A percentile compares a stretch with the other conserved stretches of the same genome.
phyloP scores from a whole-genome alignment of 331 rosid species.

The Malus hybrid region DNA sequence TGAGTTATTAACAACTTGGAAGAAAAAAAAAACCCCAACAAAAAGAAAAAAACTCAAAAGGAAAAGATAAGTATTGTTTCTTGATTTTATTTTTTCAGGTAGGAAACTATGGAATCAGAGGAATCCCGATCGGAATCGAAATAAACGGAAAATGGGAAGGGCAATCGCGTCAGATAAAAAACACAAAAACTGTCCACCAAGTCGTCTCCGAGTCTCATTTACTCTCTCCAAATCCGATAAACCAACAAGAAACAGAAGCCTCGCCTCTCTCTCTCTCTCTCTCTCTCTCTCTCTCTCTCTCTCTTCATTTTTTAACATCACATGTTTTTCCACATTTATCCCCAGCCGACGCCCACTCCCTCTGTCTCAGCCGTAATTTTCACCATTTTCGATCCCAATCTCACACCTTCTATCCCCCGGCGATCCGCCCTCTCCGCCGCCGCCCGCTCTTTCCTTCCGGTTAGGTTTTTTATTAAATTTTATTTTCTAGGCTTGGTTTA shows the following conservation, averaged over 20 bases:
- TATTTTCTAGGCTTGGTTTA: background rate
- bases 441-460: background rate
- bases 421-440: slow-evolving; percentile 32
- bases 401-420: slow-evolving; percentile 4
- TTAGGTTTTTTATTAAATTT: background rate
- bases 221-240: slow-evolving; percentile 11
- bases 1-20: too few species aligned
- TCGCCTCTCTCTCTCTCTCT: background rate
- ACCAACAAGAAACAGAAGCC: slow-evolving; percentile 5
- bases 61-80: background rate
- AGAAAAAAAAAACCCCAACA: too few species aligned
- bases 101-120: background rate
- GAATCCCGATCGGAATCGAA: slow-evolving; percentile 4
- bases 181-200: slow-evolving; percentile 24
- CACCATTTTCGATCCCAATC: slow-evolving; percentile 32
- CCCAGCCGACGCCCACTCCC: slow-evolving; percentile 23
- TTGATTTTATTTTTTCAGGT: background rate
- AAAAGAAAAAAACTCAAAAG: background rate
- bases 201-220: slow-evolving; percentile 43
- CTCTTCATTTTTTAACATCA: slow-evolving; percentile 15
- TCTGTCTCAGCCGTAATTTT: slow-evolving; percentile 14
- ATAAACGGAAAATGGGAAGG: slow-evolving; percentile 5
- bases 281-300: slow-evolving; percentile 4
- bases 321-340: slow-evolving; percentile 42
- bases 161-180: slow-evolving; percentile 22